A percentile compares a stretch with the other conserved stretches of the same genome.
phyloP scores from a whole-genome alignment of 1,284 basidiomycete species.

The Tremellales sp. region DNA sequence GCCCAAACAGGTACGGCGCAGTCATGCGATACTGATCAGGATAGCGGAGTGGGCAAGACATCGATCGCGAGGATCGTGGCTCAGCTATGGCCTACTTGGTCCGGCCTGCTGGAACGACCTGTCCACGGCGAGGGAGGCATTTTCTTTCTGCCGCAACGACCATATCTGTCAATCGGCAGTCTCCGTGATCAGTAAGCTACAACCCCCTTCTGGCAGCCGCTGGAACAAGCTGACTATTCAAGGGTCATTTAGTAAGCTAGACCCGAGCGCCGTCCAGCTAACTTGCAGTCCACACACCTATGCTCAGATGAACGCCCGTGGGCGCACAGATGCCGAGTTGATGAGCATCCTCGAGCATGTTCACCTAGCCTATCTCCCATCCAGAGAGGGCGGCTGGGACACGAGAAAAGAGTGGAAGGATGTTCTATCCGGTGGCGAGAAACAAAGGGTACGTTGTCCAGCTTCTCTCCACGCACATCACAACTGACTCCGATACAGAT shows the following conservation, averaged over 20 bases:
- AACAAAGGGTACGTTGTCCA: slow-evolving; percentile 65
- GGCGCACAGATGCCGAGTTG: slow-evolving; percentile 65
- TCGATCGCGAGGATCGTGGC: slow-evolving; percentile 86
- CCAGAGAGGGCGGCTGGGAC: slow-evolving; percentile 82
- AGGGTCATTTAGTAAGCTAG: slow-evolving; percentile 44
- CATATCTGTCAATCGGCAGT: slow-evolving; percentile 83
- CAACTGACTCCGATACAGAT: slow-evolving; percentile 59
- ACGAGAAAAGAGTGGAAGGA: slow-evolving; percentile 95
- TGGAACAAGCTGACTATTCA: slow-evolving; percentile 7
- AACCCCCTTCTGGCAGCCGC: not conserved
- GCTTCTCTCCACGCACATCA: not conserved
- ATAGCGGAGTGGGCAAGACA: slow-evolving; percentile 91
- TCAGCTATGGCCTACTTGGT: slow-evolving; percentile 70
- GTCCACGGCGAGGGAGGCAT: slow-evolving; percentile 55
- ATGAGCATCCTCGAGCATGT: slow-evolving; percentile 71
- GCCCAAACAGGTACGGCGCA: slow-evolving; percentile 1
- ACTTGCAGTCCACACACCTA: slow-evolving; percentile 75
- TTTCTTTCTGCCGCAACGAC: slow-evolving; percentile 86
- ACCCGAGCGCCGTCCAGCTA: slow-evolving; percentile 4
- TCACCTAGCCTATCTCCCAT: slow-evolving; percentile 79
- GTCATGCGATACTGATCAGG: not conserved
- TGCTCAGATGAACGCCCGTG: slow-evolving; percentile 63
- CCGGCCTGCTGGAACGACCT: slow-evolving; percentile 51
- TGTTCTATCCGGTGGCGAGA: slow-evolving; percentile 84
- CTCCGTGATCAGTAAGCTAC: slow-evolving; percentile 74